A percentile compares a stretch with the other conserved stretches of the same genome.
Conservation (phyloP, 163 green algal species). For the Chlorella variabilis region DNA sequence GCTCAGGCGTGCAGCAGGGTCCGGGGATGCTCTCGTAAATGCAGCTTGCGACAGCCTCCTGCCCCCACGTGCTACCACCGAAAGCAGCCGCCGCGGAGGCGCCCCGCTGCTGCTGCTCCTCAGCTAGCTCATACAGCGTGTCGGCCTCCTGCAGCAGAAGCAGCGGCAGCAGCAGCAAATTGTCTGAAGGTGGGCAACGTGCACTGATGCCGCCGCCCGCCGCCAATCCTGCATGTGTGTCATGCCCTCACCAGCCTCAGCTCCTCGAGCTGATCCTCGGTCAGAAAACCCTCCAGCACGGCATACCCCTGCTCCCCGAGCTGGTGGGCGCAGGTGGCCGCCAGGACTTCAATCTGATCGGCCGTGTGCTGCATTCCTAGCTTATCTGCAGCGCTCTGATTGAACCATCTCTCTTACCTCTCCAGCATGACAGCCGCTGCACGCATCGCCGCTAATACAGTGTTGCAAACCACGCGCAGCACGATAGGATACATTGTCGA, state of each 20-base stretch:
- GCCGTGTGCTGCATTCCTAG: no score
- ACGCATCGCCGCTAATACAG: no score
- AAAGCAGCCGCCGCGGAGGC: neutral
- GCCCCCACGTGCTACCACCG: conserved; percentile 2
- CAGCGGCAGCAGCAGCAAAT: no score
- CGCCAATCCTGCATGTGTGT: no score
- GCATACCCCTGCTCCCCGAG: neutral
- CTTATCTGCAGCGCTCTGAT: no score
- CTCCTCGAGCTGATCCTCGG: neutral
- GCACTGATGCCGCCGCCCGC: no score
- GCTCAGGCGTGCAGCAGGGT: neutral
- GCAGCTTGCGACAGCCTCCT: neutral
- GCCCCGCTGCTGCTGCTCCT: neutral
- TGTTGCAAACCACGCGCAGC: no score
- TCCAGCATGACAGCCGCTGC: no score
- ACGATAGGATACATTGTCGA: no score
- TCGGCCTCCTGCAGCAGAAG: conserved; percentile 7
- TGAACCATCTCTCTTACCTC: no score
- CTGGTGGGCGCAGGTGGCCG: neutral
- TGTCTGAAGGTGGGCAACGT: no score
- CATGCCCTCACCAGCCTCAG: neutral
- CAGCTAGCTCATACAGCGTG: conserved; percentile 24
- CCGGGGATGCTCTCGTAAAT: conserved; percentile 18
- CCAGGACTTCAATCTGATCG: no score
- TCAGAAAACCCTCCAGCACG: neutral